Evolutionary conservation across 441 rosid species (phyloP), one percentile per base, ranked within the genome.

Genomic region (Populus hybrid): DNA sequence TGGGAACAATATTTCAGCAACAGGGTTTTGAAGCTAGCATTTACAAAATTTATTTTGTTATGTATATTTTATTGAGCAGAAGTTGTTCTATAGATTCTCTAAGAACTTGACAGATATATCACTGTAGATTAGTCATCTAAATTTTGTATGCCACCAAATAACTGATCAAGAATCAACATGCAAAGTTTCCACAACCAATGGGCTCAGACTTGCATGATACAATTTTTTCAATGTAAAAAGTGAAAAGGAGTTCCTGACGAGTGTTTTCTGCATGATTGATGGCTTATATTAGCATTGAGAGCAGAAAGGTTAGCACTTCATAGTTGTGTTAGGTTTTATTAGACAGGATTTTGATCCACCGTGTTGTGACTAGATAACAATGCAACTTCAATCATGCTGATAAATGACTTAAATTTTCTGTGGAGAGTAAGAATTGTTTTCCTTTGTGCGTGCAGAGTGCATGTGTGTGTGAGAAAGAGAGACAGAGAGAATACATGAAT

Each of bases 81-180:
- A 53, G 61, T 18, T 53, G 3, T 53, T 1, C 61, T 53, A 53
- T 18, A 53, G 21, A 53, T 53, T 53, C n/a, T 5, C 61, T 53
- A 53, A 18, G 61, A 53, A 18, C 61, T 53, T 18, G 23, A 35
- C 6, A 26, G 32, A 18, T 23, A 7, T 8, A 61, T 66, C 70
- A 66, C 26, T 67, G 67, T 38, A 69, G 70, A 10, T 36, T 70
- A 26, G 9, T 66, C 8, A 16, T 61, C 35, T 61, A 6, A 26
- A 72, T 50, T 34, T 21, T 40, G 53, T 42, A 80, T 70, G 20
- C 64, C n/a, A 66, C 75, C 10, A 18, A 46, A 59, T 36, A 66
- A 36, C 34, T 61, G 36, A 66, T 38, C 9, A 10, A 73, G 30
- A 64, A 35, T 53, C 36, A 53, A 53, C 61, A 18, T 5, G 3